Base-by-base conservation (phyloP, 1,284 basidiomycete species). In the Kalmanozyma brasiliensis region DNA sequence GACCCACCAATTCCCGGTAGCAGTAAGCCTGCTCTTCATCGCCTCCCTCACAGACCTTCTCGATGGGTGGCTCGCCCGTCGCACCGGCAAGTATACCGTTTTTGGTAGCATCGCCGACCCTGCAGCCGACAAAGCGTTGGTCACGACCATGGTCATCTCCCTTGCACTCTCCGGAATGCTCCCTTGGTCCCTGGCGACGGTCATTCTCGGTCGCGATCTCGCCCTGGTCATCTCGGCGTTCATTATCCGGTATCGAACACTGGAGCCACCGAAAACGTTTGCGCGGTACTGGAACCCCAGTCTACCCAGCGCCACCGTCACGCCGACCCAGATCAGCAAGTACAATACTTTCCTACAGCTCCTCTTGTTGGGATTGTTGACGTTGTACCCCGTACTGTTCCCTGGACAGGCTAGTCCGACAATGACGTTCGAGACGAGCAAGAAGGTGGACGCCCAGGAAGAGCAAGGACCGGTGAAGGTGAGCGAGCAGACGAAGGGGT, bases 31-130 rank as follows among this genome's bases (percentile, higher is more conserved):
- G 23, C 86, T 99, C 6, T 88, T 91, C 19, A 92, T 93, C 72
- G 93, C 94, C 3, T 94, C 94, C 16, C 81, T 94, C 42, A 93
- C 93, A 3, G 96, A 98, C 83, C 84, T 91, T 91, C 86, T 90
- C 48, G 95, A 98, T 77, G 95, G 95, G 1, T 96, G 86, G 82
- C 84, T 98, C 44, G 96, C 95, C 1, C 86, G 95, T 60, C 87
- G 87, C 90, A 93, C 89, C 87, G 84, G 70, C 37, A 68, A 62
- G 38, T 64, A 72, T 44, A 90, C 92, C 10, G 93, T 98, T 10
- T 86, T 98, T 32, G 95, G 95, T 10, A 92, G 91, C 11, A 94
- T 98, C 58, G 87, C 98, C 8, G 96, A 99, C 82, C 95, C 95
- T 8, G 93, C 94, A 0, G 95, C 96, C 2, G 95, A 99, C 86